phyloP scores from a whole-genome alignment of 2,329 filamentous ascomycete species.

The Cercospora nicotianae region DNA sequence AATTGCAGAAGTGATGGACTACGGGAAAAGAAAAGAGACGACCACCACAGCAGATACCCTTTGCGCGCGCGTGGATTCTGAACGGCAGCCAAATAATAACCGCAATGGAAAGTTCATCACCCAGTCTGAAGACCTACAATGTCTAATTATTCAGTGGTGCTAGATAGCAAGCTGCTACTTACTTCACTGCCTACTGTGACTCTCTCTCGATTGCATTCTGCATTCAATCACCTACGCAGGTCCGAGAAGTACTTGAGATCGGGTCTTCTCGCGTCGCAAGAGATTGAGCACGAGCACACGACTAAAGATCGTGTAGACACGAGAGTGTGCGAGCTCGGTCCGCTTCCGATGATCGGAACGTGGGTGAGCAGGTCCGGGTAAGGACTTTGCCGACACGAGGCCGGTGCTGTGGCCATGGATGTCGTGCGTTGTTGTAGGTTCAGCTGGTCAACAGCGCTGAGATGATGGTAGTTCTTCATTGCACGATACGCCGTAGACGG shows the following conservation, averaged over 20 bases:
- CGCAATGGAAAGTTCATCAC: too few species aligned
- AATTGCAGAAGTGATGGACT: background rate
- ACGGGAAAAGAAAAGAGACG: background rate
- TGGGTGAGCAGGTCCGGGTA: background rate
- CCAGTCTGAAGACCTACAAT: background rate
- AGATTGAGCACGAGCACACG: too few species aligned
- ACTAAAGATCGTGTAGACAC: background rate
- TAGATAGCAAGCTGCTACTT: background rate
- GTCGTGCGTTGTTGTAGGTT: too few species aligned
- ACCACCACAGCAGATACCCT: background rate
- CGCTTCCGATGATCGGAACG: background rate
- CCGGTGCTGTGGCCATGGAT: background rate
- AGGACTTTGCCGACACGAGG: conserved; percentile 1
- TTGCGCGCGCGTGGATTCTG: background rate
- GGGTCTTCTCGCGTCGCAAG: background rate
- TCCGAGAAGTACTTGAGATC: too few species aligned
- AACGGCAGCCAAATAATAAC: background rate
- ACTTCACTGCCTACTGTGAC: too few species aligned
- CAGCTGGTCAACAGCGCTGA: background rate
- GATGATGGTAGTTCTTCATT: background rate
- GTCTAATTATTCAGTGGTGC: background rate
- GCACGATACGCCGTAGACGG: background rate
- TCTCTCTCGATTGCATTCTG: too few species aligned
- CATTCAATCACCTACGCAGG: too few species aligned
- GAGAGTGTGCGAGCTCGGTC: background rate